These are phyloP conservation scores for Anthostomella pinea DNA, from an alignment of 2,329 filamentous ascomycete genomes.

Conservation along the genomic window DNA sequence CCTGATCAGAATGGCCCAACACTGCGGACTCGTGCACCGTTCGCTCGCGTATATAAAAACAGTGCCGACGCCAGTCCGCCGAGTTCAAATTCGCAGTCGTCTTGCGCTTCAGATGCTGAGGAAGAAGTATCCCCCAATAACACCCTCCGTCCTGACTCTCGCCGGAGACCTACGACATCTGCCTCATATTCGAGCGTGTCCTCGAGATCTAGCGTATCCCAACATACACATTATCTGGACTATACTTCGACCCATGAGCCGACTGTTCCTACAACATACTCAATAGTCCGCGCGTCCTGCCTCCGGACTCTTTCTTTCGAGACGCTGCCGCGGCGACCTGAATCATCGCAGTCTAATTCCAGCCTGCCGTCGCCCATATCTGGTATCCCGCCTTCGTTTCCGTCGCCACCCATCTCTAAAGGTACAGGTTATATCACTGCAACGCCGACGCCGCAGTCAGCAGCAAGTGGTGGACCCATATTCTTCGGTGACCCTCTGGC, in stretches of 20 bases:
- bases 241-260: constrained; percentile 69
- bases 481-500: constrained; percentile 65
- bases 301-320: constrained; percentile 65
- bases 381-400: constrained; percentile 39
- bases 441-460: constrained; percentile 45
- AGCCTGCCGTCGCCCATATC: constrained; percentile 28
- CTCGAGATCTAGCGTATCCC: constrained; percentile 45
- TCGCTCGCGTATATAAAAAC: constrained; percentile 54
- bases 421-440: constrained; percentile 50
- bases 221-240: constrained; percentile 63
- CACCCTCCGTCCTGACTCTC: constrained; percentile 31
- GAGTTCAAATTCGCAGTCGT: constrained; percentile 46
- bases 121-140: constrained; percentile 36
- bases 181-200: constrained; percentile 53
- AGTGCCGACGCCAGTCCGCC: constrained; percentile 47
- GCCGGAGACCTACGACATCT: constrained; percentile 44
- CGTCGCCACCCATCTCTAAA: constrained; percentile 35
- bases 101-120: constrained; percentile 51
- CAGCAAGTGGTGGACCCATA: constrained; percentile 62
- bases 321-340: constrained; percentile 57
- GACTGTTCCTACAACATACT: constrained; percentile 58
- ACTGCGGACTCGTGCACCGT: constrained; percentile 58
- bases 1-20: constrained; percentile 51
- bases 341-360: constrained; percentile 33
- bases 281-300: constrained; percentile 64